Evolutionary conservation across 805 yeast genomes (phyloP).

Genomic region (Schwanniomyces sp.): DNA sequence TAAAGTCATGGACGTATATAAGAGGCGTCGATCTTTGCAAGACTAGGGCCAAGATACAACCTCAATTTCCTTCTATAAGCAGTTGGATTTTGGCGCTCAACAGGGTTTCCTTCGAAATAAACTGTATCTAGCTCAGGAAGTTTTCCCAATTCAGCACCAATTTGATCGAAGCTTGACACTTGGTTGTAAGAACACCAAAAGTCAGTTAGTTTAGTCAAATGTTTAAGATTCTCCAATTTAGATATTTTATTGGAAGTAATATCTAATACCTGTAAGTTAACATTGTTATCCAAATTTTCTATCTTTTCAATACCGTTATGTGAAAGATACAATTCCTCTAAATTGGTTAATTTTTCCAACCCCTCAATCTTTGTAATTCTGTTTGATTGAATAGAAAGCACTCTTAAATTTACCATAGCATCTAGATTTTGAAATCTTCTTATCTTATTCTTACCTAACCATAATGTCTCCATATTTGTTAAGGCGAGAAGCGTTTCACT

Average conservation of each 20-base stretch:
- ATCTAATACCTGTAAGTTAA: constrained; percentile 71
- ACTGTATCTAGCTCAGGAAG: constrained; percentile 77
- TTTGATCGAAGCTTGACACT: constrained; percentile 64
- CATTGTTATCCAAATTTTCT: constrained; percentile 74
- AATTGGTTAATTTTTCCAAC: constrained; percentile 62
- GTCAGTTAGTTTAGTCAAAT: constrained; percentile 75
- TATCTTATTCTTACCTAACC: constrained; percentile 91
- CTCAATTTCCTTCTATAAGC: constrained; percentile 83
- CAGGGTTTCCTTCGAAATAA: constrained; percentile 90
- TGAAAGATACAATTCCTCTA: constrained; percentile 86
- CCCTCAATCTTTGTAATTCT: constrained; percentile 78
- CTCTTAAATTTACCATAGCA: constrained; percentile 58
- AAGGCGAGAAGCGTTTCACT: constrained; percentile 56
- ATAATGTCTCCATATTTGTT: constrained; percentile 64
- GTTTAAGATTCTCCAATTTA: constrained; percentile 62
- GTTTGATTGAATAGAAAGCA: constrained; percentile 88
- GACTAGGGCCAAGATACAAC: constrained; percentile 66
- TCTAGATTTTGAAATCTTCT: constrained; percentile 60
- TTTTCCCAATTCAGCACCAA: constrained; percentile 62
- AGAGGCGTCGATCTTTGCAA: constrained; percentile 90
- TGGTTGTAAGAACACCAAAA: constrained; percentile 89
- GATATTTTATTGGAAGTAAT: constrained; percentile 72
- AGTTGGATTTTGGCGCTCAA: constrained; percentile 70
- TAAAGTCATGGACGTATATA: constrained; percentile 37
- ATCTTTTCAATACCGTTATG: constrained; percentile 76